Evolutionary conservation across 1,284 basidiomycete species (phyloP), one percentile per base, ranked within the genome.

Genomic region (Golubevia pallescens): DNA sequence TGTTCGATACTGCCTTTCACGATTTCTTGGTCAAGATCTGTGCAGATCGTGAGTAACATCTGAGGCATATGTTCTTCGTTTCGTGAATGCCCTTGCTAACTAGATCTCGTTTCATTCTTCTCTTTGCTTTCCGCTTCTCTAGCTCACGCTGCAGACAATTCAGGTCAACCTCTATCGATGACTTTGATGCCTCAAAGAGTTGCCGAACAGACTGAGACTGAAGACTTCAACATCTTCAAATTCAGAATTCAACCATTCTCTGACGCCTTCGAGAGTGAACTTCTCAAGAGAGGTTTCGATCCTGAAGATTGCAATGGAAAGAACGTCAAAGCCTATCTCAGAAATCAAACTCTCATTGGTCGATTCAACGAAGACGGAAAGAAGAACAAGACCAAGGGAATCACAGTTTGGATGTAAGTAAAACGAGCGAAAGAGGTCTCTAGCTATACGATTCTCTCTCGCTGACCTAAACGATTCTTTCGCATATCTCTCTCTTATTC

Each of bases 311-410:
- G 42, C 42, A 48, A 16, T 48, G 8, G 13, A 10, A 48, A 48
- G 42, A 16, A 48, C 42, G 16, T 48, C 42, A 48, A 48, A 16
- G 42, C 42, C 16, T 48, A 48, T 48, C 42, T 48, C 42, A 48
- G 42, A 16, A 48, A 48, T 48, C 42, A 48, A 48, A 48, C 42
- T 48, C 16, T 48, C 10, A 48, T 48, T 48, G 42, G 42, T 10
- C 42, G 42, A 48, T 48, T 48, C 42, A 48, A 48, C 42, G 42
- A 48, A 48, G 16, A 10, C 8, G 42, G 82, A 58, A 16, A 10
- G 42, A 48, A 48, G 42, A 48, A 48, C 16, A 48, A 48, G 16
- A 48, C 42, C 16, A 48, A 48, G 16, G 34, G 42, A 48, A 48
- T 16, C 42, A 10, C 8, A 10, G 16, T 48, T 13, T 48, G 42